Evolutionary conservation across 1,139 yeast species (phyloP).

Genomic region (Entelexis paramagnoliae): DNA sequence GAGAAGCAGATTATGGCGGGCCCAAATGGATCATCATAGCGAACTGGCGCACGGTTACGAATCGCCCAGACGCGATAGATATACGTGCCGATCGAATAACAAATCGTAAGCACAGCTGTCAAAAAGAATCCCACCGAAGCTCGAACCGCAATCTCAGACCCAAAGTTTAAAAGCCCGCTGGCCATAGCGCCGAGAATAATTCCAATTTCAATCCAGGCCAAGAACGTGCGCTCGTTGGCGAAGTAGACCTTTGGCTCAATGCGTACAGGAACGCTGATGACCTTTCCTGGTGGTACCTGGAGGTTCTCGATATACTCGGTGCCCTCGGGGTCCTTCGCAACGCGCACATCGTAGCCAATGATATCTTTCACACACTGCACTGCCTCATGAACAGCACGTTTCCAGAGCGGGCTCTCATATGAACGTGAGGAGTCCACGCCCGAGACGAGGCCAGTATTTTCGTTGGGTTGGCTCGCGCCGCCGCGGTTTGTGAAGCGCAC

Average conservation of each 20-base stretch:
- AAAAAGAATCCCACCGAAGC: conserved; percentile 86
- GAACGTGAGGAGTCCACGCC: conserved; percentile 7
- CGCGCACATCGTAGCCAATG: conserved; percentile 38
- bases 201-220: conserved; percentile 94
- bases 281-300: conserved; percentile 63
- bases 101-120: conserved; percentile 62
- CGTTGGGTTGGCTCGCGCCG: conserved; percentile 14
- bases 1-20: conserved; percentile 74
- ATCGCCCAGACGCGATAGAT: conserved; percentile 76
- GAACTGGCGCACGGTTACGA: conserved; percentile 68
- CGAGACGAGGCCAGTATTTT: conserved; percentile 20
- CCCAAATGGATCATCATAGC: conserved; percentile 81
- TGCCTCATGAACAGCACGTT: conserved; percentile 24
- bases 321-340: conserved; percentile 68
- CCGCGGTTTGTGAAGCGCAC: conserved; percentile 17
- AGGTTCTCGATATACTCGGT: conserved; percentile 53
- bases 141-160: conserved; percentile 63
- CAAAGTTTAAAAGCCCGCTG: conserved; percentile 85
- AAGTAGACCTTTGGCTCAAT: conserved; percentile 98
- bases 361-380: conserved; percentile 4
- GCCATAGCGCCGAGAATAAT: conserved; percentile 91
- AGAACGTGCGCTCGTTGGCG: conserved; percentile 95
- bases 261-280: conserved; percentile 92
- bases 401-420: conserved; percentile 23
- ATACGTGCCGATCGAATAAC: conserved; percentile 66